Evolutionary conservation across 495 filamentous ascomycete species (phyloP).

Genomic region (Aspergillus nidulans): DNA sequence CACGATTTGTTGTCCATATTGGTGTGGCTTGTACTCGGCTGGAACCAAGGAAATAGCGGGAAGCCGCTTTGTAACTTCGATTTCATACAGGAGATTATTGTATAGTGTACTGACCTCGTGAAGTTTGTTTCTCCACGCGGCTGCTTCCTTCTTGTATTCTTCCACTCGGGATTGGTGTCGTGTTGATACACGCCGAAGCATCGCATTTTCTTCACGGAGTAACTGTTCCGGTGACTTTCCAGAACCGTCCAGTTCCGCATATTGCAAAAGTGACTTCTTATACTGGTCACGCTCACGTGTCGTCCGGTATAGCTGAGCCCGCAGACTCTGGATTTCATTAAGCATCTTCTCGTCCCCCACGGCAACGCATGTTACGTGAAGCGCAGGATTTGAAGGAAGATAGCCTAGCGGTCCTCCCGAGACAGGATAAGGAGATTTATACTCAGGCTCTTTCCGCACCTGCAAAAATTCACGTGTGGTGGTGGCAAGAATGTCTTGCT

Average conservation of each 20-base stretch:
- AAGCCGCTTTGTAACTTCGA: conserved; percentile 16
- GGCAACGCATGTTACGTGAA: conserved; percentile 24
- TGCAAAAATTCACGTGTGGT: conserved; percentile 19
- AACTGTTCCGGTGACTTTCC: conserved; percentile 23
- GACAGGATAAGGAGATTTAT: conserved; percentile 23
- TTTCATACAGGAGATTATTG: conserved; percentile 26
- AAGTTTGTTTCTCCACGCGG: conserved; percentile 20
- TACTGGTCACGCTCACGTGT: conserved; percentile 22
- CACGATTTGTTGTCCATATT: not conserved
- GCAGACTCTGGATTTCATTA: conserved; percentile 11
- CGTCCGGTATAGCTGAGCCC: conserved; percentile 12
- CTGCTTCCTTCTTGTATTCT: conserved; percentile 20
- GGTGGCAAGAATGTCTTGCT: conserved; percentile 15
- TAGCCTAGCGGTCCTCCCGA: conserved; percentile 25
- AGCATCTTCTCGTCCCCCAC: conserved; percentile 14
- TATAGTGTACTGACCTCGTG: conserved; percentile 15
- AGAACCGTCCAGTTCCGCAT: conserved; percentile 14
- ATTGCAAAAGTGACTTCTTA: conserved; percentile 15
- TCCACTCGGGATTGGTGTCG: conserved; percentile 18
- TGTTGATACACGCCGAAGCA: conserved; percentile 19
- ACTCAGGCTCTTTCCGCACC: conserved; percentile 13
- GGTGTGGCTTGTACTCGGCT: conserved; percentile 18
- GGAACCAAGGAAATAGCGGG: conserved; percentile 14
- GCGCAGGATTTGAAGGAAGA: conserved; percentile 21
- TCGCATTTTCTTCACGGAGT: conserved; percentile 21